Conservation (phyloP, 371 early-diverging fungal genomes). For the Rhizomucor miehei region DNA sequence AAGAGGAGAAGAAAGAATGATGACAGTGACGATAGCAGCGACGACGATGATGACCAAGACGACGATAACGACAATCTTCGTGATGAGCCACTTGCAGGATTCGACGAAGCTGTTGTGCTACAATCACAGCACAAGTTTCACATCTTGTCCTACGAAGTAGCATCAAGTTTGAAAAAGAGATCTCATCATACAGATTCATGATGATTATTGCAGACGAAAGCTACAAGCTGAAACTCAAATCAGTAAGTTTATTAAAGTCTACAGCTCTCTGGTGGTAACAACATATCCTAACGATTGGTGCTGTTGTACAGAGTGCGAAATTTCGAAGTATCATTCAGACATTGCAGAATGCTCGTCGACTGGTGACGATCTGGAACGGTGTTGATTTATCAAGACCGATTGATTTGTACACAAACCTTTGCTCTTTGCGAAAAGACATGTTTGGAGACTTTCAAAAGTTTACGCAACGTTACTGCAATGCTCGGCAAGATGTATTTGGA, state of each 20-base stretch:
- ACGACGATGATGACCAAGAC: neutral
- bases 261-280: too few relatives aligned
- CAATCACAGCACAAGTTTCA: conserved; percentile 21
- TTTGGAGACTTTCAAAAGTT: conserved; percentile 46
- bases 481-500: conserved; percentile 28
- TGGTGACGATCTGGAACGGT: conserved; percentile 53
- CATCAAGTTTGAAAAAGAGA: conserved; percentile 29
- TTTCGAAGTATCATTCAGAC: too few relatives aligned
- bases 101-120: conserved; percentile 38
- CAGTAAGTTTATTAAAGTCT: conserved; percentile 28
- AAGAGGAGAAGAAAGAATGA: neutral
- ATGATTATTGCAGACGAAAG: conserved; percentile 39
- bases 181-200: conserved; percentile 24
- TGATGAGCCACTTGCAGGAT: conserved; percentile 29
- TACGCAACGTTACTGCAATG: conserved; percentile 60
- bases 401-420: conserved; percentile 58
- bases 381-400: conserved; percentile 50
- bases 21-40: too few relatives aligned
- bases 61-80: conserved; percentile 24
- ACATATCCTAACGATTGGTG: too few relatives aligned
- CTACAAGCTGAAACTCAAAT: conserved; percentile 54
- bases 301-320: too few relatives aligned
- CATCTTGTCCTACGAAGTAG: conserved; percentile 39
- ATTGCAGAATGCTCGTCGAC: conserved; percentile 20
- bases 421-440: conserved; percentile 29